Conservation (phyloP, 1,284 basidiomycete species). For the Puccinia triticina region DNA sequence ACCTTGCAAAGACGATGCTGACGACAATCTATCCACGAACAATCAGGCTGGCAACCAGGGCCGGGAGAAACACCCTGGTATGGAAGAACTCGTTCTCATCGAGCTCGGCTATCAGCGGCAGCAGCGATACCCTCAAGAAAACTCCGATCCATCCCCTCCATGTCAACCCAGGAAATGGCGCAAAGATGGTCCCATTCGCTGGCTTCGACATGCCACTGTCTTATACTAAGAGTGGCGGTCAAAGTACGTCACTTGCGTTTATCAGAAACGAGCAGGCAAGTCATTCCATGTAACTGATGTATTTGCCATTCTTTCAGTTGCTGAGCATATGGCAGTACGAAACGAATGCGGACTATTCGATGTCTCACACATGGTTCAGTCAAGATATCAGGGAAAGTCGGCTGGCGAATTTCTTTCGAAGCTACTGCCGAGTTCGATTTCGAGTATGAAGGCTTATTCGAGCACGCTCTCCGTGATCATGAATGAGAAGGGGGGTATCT, state of each 20-base stretch:
- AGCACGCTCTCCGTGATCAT: constrained; percentile 77
- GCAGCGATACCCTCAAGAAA: constrained; percentile 62
- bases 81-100: constrained; percentile 4
- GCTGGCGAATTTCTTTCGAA: constrained; percentile 75
- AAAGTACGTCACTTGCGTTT: constrained; percentile 65
- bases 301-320: constrained; percentile 65
- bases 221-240: constrained; percentile 77
- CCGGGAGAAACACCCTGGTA: not conserved
- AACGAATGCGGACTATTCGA: constrained; percentile 86
- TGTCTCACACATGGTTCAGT: constrained; percentile 88
- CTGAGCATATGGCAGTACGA: constrained; percentile 89
- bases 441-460: constrained; percentile 70
- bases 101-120: not conserved
- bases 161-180: constrained; percentile 68
- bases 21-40: not conserved
- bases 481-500: constrained; percentile 86
- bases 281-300: not conserved
- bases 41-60: not conserved
- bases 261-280: no score
- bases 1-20: not conserved
- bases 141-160: constrained; percentile 93
- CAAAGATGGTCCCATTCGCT: constrained; percentile 95
- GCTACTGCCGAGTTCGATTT: constrained; percentile 71
- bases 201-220: constrained; percentile 92
- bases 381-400: constrained; percentile 74